Evolutionary conservation across 2,329 filamentous ascomycete species (phyloP), one percentile per base, ranked within the genome.

Genomic region (Paecilomyces sp.): DNA sequence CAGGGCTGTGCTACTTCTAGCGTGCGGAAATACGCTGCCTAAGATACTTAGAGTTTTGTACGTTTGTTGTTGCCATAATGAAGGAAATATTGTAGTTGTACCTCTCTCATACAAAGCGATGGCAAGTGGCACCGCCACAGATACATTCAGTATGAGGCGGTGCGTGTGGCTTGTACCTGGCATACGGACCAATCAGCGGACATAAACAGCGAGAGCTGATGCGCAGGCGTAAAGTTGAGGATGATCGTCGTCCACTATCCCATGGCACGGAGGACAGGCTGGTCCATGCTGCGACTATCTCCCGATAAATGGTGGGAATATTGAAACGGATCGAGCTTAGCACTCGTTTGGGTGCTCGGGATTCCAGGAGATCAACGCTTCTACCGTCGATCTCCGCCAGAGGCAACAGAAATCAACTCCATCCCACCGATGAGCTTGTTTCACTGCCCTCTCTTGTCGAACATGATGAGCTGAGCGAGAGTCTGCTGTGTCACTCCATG

Each of bases 31-130:
- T 11, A 12, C 6, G 31, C 8, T 11, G 31, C 31, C 31, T 33
- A 33, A 12, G 31, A 33, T 33, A 33, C 5, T 33, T 33, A 33
- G 6, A 33, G 5, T 33, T 54, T 54, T 54, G 51, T 60, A 58
- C 59, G 47, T 15, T 51, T 51, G 7, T n/a, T 51, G 58, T 61
- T 54, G 54, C 30, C 57, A 15, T 53, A n/a, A 31, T 33, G 25
- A 28, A 28, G 3, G 25, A 28, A 28, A 4, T 6, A 28, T 28
- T 28, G 25, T 28, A 28, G 25, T 28, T 28, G 25, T 28, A 28
- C 25, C 25, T 28, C 25, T 28, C 25, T 28, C 25, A 28, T 3
- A 33, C 31, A 33, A 33, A 9, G 7, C 31, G 31, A 33, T 3
- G 47, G 8, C 8, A 9, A 51, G 47, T 51, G 47, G 47, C 47